Conservation (phyloP, 2,329 filamentous ascomycete genomes). For the Verticillium longisporum region DNA sequence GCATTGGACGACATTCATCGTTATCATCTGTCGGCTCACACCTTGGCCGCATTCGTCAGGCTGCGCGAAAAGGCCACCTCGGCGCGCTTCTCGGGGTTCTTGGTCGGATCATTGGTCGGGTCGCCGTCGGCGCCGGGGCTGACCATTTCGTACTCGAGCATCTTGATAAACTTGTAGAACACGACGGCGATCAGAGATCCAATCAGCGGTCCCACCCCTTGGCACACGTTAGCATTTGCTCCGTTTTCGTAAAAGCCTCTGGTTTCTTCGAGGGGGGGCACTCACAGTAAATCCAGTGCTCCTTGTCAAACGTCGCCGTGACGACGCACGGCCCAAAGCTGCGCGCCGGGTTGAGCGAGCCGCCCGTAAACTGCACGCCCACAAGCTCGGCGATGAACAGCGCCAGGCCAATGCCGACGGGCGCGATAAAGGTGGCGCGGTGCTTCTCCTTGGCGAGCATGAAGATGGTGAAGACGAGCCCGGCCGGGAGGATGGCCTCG, state of each 20-base stretch:
- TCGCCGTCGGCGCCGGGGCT: conserved; percentile 40
- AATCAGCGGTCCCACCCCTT: conserved; percentile 25
- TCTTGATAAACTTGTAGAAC: conserved; percentile 33
- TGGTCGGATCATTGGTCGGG: conserved; percentile 32
- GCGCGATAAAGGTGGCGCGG: conserved; percentile 38
- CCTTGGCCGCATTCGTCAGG: conserved; percentile 1
- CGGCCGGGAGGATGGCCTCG: conserved; percentile 40
- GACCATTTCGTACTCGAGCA: conserved; percentile 34
- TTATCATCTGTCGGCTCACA: background rate
- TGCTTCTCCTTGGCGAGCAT: conserved; percentile 47
- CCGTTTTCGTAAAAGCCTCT: no score
- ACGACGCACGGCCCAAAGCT: conserved; percentile 39
- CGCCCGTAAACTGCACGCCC: conserved; percentile 41
- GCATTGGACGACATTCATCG: background rate
- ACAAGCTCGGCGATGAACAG: conserved; percentile 38
- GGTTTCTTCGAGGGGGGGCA: conserved; percentile 7
- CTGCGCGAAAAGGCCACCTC: conserved; percentile 10
- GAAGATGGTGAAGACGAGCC: conserved; percentile 41
- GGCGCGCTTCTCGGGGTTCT: conserved; percentile 32
- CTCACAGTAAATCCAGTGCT: conserved; percentile 42
- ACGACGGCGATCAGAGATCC: conserved; percentile 26
- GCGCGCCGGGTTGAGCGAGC: conserved; percentile 38
- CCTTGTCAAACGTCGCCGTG: conserved; percentile 27
- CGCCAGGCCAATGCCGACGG: conserved; percentile 38
- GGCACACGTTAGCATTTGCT: conserved; percentile 1